These are phyloP conservation scores for Mycena belliarum DNA, from an alignment of 768 basidiomycete species.

Conservation along the genomic window DNA sequence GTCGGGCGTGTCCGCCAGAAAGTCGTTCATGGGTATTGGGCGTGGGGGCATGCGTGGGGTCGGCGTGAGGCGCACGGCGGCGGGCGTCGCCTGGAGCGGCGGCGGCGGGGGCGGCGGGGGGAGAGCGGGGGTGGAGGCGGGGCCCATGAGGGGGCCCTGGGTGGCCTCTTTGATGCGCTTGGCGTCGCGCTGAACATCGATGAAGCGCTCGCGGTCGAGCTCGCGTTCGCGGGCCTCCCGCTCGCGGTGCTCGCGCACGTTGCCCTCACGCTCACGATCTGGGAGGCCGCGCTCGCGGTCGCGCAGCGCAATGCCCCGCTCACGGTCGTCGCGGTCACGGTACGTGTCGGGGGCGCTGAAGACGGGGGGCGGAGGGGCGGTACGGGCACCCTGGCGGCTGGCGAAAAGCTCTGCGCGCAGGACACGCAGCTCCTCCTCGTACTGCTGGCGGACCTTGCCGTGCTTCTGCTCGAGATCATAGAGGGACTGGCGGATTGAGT, in stretches of 20 bases:
- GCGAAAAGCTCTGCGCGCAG: constrained; percentile 72
- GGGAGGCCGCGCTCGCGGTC: constrained; percentile 25
- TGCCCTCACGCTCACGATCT: constrained; percentile 40
- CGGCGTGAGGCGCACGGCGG: constrained; percentile 4
- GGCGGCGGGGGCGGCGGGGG: constrained; percentile 7
- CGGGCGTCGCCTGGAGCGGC: background rate
- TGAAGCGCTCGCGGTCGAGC: constrained; percentile 36
- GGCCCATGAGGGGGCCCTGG: constrained; percentile 19
- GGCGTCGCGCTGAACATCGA: constrained; percentile 49
- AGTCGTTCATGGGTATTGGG: constrained; percentile 10
- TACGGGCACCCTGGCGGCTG: constrained; percentile 35
- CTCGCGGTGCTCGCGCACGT: constrained; percentile 8
- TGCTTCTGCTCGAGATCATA: constrained; percentile 92
- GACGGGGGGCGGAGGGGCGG: background rate
- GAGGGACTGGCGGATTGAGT: constrained; percentile 82
- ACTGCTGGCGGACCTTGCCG: constrained; percentile 79
- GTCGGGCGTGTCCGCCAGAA: constrained; percentile 11
- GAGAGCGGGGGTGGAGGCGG: constrained; percentile 14
- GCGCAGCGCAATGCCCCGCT: constrained; percentile 16
- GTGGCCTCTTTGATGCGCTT: constrained; percentile 60
- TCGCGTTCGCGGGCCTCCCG: constrained; percentile 13
- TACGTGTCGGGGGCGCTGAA: constrained; percentile 1
- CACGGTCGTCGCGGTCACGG: constrained; percentile 16
- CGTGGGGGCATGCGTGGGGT: constrained; percentile 12
- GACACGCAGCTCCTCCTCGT: constrained; percentile 79